These are phyloP conservation scores for Gnaphalium uliginosum DNA, from an alignment of 129 eudicot genomes.

Conservation along the genomic window DNA sequence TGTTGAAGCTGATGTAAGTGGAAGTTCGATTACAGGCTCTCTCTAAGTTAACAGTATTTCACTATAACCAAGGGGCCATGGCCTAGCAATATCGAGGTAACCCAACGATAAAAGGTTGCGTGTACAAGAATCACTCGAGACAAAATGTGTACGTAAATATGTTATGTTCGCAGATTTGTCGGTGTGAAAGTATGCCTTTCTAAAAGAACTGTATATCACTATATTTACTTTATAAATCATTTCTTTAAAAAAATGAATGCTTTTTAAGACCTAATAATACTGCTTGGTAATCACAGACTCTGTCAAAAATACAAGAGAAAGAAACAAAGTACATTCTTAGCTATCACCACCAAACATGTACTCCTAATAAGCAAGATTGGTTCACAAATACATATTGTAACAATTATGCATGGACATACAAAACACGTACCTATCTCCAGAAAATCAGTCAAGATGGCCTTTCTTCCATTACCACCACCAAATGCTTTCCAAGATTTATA, in stretches of 20 bases:
- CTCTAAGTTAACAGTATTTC: not conserved
- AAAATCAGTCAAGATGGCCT: not conserved
- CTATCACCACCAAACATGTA: not conserved
- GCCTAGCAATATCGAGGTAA: no score
- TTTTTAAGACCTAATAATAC: not conserved
- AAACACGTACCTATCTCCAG: conserved; percentile 33
- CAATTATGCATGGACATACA: conserved; percentile 36
- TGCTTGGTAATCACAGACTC: not conserved
- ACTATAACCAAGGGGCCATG: not conserved
- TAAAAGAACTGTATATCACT: no score
- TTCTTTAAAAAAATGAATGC: no score
- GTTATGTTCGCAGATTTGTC: no score
- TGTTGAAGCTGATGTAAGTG: not conserved
- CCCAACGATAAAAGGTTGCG: no score
- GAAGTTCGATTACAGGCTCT: not conserved
- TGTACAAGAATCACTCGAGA: no score
- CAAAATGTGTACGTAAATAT: no score
- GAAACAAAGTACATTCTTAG: not conserved
- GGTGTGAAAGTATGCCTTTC: no score
- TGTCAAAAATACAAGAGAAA: not conserved
- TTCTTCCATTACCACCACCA: not conserved
- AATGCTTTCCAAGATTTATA: not conserved
- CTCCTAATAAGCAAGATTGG: conserved; percentile 41
- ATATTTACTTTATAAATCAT: no score
- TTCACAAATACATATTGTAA: conserved; percentile 16